These are phyloP conservation scores for Chlorella sorokiniana DNA, from an alignment of 139 green algal genomes.

Conservation along the genomic window DNA sequence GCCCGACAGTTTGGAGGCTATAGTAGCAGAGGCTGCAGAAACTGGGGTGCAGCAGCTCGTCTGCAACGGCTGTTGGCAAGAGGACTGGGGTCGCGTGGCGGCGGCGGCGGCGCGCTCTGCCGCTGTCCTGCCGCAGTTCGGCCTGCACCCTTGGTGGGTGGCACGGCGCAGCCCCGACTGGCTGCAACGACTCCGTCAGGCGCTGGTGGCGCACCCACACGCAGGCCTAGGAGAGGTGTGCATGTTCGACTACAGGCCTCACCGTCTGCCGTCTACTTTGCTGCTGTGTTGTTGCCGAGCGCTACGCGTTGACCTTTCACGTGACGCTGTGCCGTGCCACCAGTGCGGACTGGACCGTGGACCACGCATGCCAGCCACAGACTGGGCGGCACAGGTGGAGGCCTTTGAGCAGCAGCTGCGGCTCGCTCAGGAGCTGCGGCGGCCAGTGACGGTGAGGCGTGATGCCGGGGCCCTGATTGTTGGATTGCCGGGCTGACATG, in stretches of 20 bases:
- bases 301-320: background rate
- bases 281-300: background rate
- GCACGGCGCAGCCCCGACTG: constrained; percentile 27
- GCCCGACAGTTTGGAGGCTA: background rate
- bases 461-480: background rate
- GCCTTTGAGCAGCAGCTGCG: constrained; percentile 52
- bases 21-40: background rate
- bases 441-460: constrained; percentile 45
- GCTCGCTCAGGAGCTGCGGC: constrained; percentile 49
- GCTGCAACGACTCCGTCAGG: constrained; percentile 40
- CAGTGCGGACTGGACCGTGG: constrained; percentile 48
- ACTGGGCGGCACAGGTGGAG: constrained; percentile 37
- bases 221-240: constrained; percentile 58
- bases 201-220: constrained; percentile 29
- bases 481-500: too few relatives aligned
- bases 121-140: constrained; percentile 49
- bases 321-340: background rate
- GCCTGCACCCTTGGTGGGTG: constrained; percentile 62
- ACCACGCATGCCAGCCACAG: background rate
- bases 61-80: constrained; percentile 49
- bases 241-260: background rate
- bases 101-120: background rate
- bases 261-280: background rate
- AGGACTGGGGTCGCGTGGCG: constrained; percentile 53
- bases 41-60: constrained; percentile 12